Conservation (phyloP, 2,329 filamentous ascomycete species). For the Claviceps citrina region DNA sequence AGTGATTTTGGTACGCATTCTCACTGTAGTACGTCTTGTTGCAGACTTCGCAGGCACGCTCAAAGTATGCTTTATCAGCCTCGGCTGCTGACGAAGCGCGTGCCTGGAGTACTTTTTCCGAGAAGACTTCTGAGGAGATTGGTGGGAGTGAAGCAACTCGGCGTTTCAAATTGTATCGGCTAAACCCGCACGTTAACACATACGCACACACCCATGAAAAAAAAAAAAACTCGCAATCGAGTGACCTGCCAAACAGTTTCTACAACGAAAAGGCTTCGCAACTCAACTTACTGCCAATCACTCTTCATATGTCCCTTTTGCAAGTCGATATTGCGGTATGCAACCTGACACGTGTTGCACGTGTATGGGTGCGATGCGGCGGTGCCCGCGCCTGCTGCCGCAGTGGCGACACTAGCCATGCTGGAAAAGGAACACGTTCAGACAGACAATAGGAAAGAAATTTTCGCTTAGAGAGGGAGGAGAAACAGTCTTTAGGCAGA, state of each 20-base stretch:
- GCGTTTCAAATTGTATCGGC: constrained; percentile 91
- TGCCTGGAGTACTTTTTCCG: constrained; percentile 86
- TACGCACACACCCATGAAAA: neutral
- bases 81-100: constrained; percentile 73
- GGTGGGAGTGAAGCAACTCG: constrained; percentile 81
- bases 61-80: constrained; percentile 76
- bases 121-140: constrained; percentile 81
- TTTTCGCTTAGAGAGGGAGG: neutral
- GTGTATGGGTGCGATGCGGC: constrained; percentile 69
- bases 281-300: constrained; percentile 81
- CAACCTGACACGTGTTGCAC: constrained; percentile 95
- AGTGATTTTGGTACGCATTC: constrained; percentile 86
- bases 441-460: neutral
- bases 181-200: constrained; percentile 18
- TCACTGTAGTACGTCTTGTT: constrained; percentile 91
- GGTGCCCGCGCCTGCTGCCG: constrained; percentile 17
- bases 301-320: constrained; percentile 95
- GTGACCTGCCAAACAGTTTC: too few relatives aligned
- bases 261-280: neutral
- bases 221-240: too few relatives aligned
- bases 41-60: constrained; percentile 68
- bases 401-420: constrained; percentile 31
- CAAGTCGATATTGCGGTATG: constrained; percentile 83
- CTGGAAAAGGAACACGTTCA: constrained; percentile 5
- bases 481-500: neutral